Evolutionary conservation across 179 eudicot species (phyloP).

Genomic region (Silene coronaria): DNA sequence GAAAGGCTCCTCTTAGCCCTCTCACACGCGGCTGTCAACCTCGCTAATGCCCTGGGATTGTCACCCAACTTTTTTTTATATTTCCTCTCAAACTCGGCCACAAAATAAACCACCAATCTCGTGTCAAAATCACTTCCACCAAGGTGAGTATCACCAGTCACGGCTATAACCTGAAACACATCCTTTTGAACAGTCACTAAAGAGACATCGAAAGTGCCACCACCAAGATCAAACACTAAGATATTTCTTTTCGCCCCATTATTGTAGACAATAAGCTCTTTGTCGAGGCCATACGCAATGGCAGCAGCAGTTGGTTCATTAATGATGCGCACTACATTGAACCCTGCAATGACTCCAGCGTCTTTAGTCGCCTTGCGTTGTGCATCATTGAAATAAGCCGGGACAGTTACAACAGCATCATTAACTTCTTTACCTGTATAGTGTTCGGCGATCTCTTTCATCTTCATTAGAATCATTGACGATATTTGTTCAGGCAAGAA

Average conservation of each 20-base stretch:
- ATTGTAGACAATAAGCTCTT: neutral
- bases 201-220: no score
- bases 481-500: neutral
- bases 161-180: no score
- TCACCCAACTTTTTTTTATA: neutral
- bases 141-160: no score
- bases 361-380: neutral
- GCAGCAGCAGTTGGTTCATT: neutral
- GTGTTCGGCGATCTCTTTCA: neutral
- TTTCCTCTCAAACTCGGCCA: neutral
- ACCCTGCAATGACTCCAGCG: neutral
- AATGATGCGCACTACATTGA: neutral
- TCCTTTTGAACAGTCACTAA: no score
- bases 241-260: no score
- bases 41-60: neutral
- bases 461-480: neutral
- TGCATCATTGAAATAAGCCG: neutral
- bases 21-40: neutral
- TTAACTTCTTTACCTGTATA: neutral
- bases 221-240: no score
- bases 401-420: neutral
- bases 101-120: neutral
- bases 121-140: no score
- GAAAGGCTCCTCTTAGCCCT: conserved; percentile 20
- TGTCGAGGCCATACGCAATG: neutral